A percentile compares a stretch with the other conserved stretches of the same genome.
These are phyloP conservation scores for Lepidium africanum DNA, from an alignment of 345 rosid genomes.

Conservation along the genomic window DNA sequence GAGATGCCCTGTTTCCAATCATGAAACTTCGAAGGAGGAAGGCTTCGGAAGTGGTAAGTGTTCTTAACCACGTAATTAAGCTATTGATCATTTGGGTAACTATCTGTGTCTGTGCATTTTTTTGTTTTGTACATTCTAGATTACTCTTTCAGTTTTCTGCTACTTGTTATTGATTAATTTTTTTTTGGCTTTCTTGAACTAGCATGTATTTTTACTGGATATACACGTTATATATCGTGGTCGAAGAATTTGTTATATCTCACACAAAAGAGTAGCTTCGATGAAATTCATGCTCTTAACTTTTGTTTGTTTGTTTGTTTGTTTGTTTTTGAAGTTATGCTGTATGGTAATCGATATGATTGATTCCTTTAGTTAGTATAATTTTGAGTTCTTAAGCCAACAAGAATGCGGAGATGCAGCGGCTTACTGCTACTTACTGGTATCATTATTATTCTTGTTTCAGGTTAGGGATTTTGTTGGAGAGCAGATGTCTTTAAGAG, in stretches of 20 bases:
- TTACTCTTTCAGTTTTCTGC: neutral
- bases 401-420: no score
- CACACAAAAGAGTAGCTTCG: neutral
- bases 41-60: slow-evolving; percentile 77
- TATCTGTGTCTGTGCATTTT: neutral
- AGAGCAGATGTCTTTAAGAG: no score
- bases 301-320: neutral
- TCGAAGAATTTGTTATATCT: neutral
- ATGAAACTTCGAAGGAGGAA: slow-evolving; percentile 83
- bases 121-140: neutral
- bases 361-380: neutral
- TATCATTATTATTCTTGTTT: no score
- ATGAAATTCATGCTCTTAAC: neutral
- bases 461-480: no score
- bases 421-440: no score
- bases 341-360: neutral
- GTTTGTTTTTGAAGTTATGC: no score
- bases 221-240: neutral
- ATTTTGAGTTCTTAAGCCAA: neutral
- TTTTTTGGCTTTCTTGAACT: neutral
- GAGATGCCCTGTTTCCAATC: slow-evolving; percentile 47
- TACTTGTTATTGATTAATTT: neutral
- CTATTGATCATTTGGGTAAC: neutral
- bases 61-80: neutral
- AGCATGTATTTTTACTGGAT: neutral